Evolutionary conservation across 73 alveolate species (phyloP), one percentile per base, ranked within the genome.

Genomic region (Paramecium caudatum): DNA sequence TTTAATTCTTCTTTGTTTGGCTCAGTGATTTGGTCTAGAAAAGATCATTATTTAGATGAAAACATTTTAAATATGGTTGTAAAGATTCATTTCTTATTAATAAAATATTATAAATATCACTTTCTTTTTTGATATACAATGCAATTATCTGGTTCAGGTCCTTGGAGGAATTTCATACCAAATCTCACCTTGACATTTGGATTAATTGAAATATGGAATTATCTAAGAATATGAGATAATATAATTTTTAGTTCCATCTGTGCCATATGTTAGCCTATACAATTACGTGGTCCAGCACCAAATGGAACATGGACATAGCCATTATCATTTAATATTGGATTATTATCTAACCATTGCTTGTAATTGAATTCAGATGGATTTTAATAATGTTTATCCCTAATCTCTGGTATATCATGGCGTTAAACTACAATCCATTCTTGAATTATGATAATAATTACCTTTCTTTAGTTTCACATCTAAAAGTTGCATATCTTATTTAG

Each of bases 211-310:
- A 49, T 49, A n/a, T 17, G 25, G 19, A 16, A 82, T 8, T 82
- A 12, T 82, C 83, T 82, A 30, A 83, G 82, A 2, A 83, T 33
- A 0, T 47, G 10, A 27, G 84, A 17, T 43, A 86, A 23, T 23
- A 86, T 47, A 30, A 86, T 39, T 46, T 62, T 86, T 46, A 50
- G 47, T 39, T 62, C 70, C 55, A 63, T 27, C 23, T 30, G 27
- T 3, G 87, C 93, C 70, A 86, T 62, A 46, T 86, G 90, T 33
- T 86, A 27, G 61, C 93, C 90, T 17, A 86, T 63, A 17, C 90
- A 86, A 33, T 86, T 63, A 63, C 93, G 61, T 12, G 61, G 32
- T 86, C 90, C 90, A 13, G 93, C 74, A 25, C 90, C 61, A 33
- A 86, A 86, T 63, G 93, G 88, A 1, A 86, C 48, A 41, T 63